Conservation (phyloP, 306 rosid species). For the Trifolium subterraneum region DNA sequence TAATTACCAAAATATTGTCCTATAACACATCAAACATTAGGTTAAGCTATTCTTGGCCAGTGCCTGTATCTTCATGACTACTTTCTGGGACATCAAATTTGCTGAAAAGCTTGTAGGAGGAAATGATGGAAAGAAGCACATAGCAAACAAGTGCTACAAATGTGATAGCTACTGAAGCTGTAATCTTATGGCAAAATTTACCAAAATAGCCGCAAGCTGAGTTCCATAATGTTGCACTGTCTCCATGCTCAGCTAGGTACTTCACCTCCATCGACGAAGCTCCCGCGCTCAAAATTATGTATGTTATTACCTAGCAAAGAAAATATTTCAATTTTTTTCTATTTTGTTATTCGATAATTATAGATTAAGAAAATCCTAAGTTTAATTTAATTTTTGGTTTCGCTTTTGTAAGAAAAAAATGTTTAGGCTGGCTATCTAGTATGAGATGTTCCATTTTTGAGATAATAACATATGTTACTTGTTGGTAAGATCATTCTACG, state of each 20-base stretch:
- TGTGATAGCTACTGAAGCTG: conserved; percentile 60
- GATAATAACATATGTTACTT: too few relatives aligned
- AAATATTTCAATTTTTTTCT: background rate
- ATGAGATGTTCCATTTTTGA: too few relatives aligned
- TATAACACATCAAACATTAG: background rate
- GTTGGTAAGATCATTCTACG: too few relatives aligned
- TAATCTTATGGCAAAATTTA: conserved; percentile 68
- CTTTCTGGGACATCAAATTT: conserved; percentile 61
- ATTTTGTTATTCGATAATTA: too few relatives aligned
- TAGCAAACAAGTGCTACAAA: conserved; percentile 62
- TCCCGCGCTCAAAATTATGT: conserved; percentile 72
- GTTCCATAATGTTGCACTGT: conserved; percentile 62
- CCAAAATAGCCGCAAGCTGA: conserved; percentile 71
- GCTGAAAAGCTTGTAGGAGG: conserved; percentile 84
- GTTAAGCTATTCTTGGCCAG: conserved; percentile 19
- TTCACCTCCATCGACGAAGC: conserved; percentile 71
- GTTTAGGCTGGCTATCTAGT: too few relatives aligned
- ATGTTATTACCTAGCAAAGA: conserved; percentile 61
- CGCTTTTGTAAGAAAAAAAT: too few relatives aligned
- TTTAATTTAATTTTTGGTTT: too few relatives aligned
- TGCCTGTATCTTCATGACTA: conserved; percentile 42
- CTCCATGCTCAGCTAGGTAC: conserved; percentile 77
- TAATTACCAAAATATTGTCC: background rate
- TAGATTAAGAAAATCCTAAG: too few relatives aligned
- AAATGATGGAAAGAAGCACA: conserved; percentile 67